phyloP scores from a whole-genome alignment of 2,329 filamentous ascomycete genomes.

The Ceratocystis huliohia region DNA sequence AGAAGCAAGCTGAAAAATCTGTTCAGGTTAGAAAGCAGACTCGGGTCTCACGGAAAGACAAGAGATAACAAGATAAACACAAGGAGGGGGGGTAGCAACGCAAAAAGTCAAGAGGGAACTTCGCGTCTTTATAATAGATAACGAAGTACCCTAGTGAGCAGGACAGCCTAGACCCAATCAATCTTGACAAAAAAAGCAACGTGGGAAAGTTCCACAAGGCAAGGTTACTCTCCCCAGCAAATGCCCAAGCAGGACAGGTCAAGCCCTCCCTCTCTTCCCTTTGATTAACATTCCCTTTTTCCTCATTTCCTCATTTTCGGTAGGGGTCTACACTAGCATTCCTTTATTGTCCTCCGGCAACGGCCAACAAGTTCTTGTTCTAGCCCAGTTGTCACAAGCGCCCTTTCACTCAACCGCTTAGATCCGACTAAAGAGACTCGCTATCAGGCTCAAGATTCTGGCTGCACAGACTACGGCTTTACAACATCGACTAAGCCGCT shows the following conservation, averaged over 20 bases:
- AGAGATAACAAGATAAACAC: background rate
- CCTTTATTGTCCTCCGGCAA: background rate
- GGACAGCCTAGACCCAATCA: background rate
- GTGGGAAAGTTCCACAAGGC: background rate
- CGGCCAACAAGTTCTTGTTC: background rate
- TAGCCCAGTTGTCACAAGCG: background rate
- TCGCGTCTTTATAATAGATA: background rate
- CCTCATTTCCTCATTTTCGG: background rate
- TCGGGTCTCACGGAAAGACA: background rate
- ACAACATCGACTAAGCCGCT: conserved; percentile 7
- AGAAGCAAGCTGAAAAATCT: background rate
- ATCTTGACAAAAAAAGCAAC: background rate
- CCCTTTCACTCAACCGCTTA: background rate
- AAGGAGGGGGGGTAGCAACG: background rate
- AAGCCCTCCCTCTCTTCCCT: background rate
- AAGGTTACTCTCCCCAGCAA: background rate
- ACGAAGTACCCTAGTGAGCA: background rate
- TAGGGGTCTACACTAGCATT: background rate
- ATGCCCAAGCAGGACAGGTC: background rate
- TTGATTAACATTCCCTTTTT: background rate
- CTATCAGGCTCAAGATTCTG: background rate
- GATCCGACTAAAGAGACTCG: background rate
- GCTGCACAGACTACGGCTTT: conserved; percentile 8
- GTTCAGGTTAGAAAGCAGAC: background rate
- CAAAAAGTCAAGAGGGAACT: background rate